These are phyloP conservation scores for Candida saitoana DNA, from an alignment of 805 yeast genomes.

Conservation along the genomic window DNA sequence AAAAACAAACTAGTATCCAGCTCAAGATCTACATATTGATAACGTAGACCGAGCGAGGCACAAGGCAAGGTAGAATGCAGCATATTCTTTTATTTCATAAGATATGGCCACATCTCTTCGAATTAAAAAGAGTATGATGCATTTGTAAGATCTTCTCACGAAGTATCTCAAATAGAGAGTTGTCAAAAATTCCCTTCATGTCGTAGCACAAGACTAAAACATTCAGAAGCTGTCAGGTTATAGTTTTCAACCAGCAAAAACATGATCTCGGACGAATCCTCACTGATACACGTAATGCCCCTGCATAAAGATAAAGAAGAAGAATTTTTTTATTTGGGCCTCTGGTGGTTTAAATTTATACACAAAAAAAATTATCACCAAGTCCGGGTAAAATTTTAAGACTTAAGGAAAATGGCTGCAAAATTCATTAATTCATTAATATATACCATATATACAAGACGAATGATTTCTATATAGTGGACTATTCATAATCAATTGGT, in stretches of 20 bases:
- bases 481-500: too few species aligned
- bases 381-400: constrained; percentile 1
- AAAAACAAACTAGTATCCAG: constrained; percentile 30
- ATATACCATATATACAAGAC: not conserved
- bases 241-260: constrained; percentile 99
- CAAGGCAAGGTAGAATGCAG: constrained; percentile 25
- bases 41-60: constrained; percentile 46
- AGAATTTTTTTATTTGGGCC: not conserved
- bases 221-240: constrained; percentile 85
- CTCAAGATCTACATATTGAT: constrained; percentile 36
- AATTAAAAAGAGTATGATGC: not conserved
- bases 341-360: not conserved
- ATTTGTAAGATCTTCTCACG: not conserved
- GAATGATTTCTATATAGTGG: too few species aligned
- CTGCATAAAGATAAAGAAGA: constrained; percentile 88
- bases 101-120: constrained; percentile 4
- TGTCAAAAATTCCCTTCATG: constrained; percentile 77
- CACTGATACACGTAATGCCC: constrained; percentile 99
- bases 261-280: constrained; percentile 99
- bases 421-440: not conserved
- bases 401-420: too few species aligned
- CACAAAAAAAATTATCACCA: not conserved
- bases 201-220: constrained; percentile 43
- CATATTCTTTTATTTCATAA: constrained; percentile 6
- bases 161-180: not conserved